Evolutionary conservation across 176 grass and related monocot genomes (phyloP), one percentile per base, ranked within the genome.

Genomic region (Raddia distichophylla): DNA sequence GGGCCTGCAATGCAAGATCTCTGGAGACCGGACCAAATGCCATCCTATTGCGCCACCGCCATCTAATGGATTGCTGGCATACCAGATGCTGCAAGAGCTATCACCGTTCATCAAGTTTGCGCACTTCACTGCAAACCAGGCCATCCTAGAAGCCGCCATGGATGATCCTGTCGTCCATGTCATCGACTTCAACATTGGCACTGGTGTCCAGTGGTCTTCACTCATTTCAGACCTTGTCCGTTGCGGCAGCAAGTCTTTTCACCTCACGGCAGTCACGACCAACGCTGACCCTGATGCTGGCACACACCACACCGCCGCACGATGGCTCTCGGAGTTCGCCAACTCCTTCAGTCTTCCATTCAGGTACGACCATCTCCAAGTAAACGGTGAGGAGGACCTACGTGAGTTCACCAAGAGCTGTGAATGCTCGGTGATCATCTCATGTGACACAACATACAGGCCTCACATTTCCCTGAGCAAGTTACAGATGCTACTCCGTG

Each of bases 101-200:
- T 68, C 82, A 2, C 81, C 85, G 16, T 88, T 85, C 82, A 10
- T 91, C 64, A 97, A 97, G 77, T 94, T 97, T 56, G 89, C 91
- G 0, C 91, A 97, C 82, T 97, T 97, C 81, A 97, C 87, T 0
- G 87, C 94, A 1, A 97, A 97, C 77, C 89, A 94, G 79, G 94
- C 94, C 20, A 97, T 97, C 68, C 80, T 90, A 45, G 88, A 87
- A 67, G 89, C 64, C 37, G 78, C 82, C 19, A 6, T 40, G 45
- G 82, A 83, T 3, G 66, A 82, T 19, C 18, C 8, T 11, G 66
- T 60, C 11, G 66, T 87, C 76, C 89, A 87, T n/a, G 58, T 91
- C 60, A 15, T 91, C 51, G 89, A 91, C 66, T 65, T 91, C 35
- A 83, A 74, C 82, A 4, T 84, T 55, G 67, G 77, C 19, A 77